Conservation (phyloP, 768 basidiomycete species). For the Dictyophora rubrovolvata region DNA sequence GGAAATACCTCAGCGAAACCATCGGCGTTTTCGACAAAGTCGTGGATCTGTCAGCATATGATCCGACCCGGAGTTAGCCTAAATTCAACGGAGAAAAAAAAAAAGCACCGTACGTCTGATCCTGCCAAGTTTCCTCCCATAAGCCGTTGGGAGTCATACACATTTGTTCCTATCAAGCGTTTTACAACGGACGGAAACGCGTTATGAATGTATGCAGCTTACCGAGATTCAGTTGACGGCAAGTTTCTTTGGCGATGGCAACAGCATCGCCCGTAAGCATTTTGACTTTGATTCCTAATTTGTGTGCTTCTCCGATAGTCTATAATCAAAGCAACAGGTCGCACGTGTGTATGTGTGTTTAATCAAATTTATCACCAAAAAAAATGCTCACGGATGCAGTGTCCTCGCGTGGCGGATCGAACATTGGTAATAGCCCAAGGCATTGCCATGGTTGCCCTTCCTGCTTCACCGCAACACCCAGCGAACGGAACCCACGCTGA, state of each 20-base stretch:
- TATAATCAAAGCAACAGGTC: slow-evolving; percentile 8
- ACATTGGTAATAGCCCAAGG: slow-evolving; percentile 34
- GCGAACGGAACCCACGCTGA: slow-evolving; percentile 32
- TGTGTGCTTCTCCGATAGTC: slow-evolving; percentile 33
- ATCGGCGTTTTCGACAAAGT: slow-evolving; percentile 39
- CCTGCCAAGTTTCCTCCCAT: slow-evolving; percentile 35
- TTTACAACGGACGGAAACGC: neutral
- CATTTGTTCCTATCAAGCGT: slow-evolving; percentile 25
- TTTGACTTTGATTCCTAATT: slow-evolving; percentile 36
- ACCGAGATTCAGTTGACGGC: slow-evolving; percentile 31
- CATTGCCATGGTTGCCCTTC: slow-evolving; percentile 32
- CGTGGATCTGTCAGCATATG: slow-evolving; percentile 19
- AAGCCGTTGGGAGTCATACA: slow-evolving; percentile 35
- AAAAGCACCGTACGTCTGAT: slow-evolving; percentile 20
- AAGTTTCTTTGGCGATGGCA: slow-evolving; percentile 38
- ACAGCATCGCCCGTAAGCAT: slow-evolving; percentile 45
- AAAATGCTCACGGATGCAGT: slow-evolving; percentile 25
- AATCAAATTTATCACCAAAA: neutral
- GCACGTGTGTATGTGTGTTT: neutral
- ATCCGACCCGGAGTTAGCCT: neutral
- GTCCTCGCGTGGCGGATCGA: slow-evolving; percentile 36
- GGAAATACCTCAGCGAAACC: slow-evolving; percentile 43
- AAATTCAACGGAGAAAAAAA: neutral
- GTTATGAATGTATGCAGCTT: neutral
- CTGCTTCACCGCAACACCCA: slow-evolving; percentile 38